Percentiles rank a stretch among this genome's conserved stretches.
These are phyloP conservation scores for Camelina neglecta DNA, from an alignment of 345 rosid species.

Conservation along the genomic window DNA sequence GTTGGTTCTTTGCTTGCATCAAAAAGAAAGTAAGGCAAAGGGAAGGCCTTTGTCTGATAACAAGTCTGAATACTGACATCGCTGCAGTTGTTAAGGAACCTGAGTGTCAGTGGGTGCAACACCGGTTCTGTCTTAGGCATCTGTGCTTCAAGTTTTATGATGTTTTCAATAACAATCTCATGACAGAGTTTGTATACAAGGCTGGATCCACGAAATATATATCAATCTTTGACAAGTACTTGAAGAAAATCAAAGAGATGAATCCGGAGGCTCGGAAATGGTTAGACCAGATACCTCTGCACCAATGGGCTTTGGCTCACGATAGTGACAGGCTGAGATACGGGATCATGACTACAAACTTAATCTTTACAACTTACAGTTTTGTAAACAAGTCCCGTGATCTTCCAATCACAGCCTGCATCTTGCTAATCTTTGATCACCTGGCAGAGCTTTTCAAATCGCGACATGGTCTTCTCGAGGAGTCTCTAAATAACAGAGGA, in stretches of 20 bases:
- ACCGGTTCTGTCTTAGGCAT: slow-evolving; percentile 26
- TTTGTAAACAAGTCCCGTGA: slow-evolving; percentile 3
- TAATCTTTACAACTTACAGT: not conserved
- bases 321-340: slow-evolving; percentile 1
- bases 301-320: slow-evolving; percentile 9
- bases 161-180: slow-evolving; percentile 20
- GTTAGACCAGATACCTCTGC: not conserved
- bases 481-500: not conserved
- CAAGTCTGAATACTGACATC: not conserved
- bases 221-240: not conserved
- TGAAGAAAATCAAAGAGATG: slow-evolving; percentile 24
- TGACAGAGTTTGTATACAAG: slow-evolving; percentile 23
- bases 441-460: slow-evolving; percentile 12
- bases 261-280: slow-evolving; percentile 9
- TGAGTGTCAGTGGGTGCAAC: slow-evolving; percentile 25
- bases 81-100: slow-evolving; percentile 20
- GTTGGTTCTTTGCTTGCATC: slow-evolving; percentile 25
- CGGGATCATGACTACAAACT: not conserved
- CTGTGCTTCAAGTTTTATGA: slow-evolving; percentile 8
- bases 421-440: slow-evolving; percentile 24
- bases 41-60: slow-evolving; percentile 8
- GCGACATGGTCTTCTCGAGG: not conserved
- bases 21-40: slow-evolving; percentile 23
- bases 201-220: not conserved
- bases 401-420: slow-evolving; percentile 19